Evolutionary conservation across 2,329 filamentous ascomycete genomes (phyloP).

Genomic region (Penicillium frequentans): DNA sequence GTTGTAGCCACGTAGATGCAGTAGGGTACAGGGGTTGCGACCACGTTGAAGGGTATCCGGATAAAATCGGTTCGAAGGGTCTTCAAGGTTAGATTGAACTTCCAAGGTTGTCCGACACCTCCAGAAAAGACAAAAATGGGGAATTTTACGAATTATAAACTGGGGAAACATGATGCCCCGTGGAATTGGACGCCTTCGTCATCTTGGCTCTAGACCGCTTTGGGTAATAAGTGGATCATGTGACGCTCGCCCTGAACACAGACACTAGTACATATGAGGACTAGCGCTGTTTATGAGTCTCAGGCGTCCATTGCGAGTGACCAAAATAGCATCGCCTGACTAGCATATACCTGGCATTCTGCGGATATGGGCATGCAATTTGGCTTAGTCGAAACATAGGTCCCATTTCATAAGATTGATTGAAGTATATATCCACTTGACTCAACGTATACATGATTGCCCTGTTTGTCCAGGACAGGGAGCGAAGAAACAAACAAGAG

Average conservation of each 20-base stretch:
- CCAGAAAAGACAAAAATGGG: background rate
- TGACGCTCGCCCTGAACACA: conserved; percentile 5
- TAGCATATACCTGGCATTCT: background rate
- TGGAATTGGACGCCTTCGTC: conserved; percentile 20
- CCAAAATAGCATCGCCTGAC: conserved; percentile 6
- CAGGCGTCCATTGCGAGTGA: conserved; percentile 12
- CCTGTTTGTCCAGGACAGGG: too few relatives aligned
- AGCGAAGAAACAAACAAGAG: background rate
- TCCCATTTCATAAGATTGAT: background rate
- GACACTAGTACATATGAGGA: background rate
- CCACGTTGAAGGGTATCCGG: background rate
- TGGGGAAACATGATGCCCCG: conserved; percentile 5
- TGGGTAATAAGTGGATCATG: conserved; percentile 8
- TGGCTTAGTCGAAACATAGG: background rate
- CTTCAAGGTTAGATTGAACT: background rate
- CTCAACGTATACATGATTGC: too few relatives aligned
- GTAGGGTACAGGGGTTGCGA: background rate
- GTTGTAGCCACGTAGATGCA: conserved; percentile 10
- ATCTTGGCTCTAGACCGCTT: conserved; percentile 11
- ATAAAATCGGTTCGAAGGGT: background rate
- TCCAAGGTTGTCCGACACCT: background rate
- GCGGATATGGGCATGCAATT: background rate
- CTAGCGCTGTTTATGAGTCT: conserved; percentile 5
- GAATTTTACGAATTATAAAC: background rate
- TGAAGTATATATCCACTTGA: background rate